Base-by-base conservation (phyloP, 208 protist species). In the Trypanosoma theileri region DNA sequence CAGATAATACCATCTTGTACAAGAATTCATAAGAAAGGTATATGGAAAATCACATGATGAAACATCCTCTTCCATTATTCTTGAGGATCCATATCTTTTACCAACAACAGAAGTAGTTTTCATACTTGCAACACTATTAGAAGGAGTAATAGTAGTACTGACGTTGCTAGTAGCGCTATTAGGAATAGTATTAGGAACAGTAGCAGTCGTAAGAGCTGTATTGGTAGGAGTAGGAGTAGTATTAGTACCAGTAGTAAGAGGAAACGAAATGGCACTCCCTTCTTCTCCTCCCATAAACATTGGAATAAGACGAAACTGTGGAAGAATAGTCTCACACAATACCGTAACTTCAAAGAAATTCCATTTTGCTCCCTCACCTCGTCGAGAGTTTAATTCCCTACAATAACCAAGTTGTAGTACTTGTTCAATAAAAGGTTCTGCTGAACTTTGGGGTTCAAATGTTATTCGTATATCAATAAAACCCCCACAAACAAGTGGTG, bases 381-480 rank as follows among this genome's bases (percentile, higher is more conserved):
- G 42, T 19, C 82, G 86, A 41, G 86, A 79, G 67, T 96, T 96
- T 42, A 89, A 41, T 62, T 96, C 86, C 21, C 84, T 75, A 26
- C 83, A 81, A 46, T 89, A 77, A 10, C 88, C 88, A 61, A 96
- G 68, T 59, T 82, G 74, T 44, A 96, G 74, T 46, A 79, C 50
- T 26, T 72, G 58, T 7, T 60, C 73, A 51, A 96, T 31, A n/a
- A 59, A 44, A 21, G 81, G 79, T 52, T 82, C 82, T 14, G 78
- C 68, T 44, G 58, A 69, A 59, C 85, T 81, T 53, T 79, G 66
- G 0, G 91, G 88, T 44, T 73, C 51, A 64, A 94, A 96, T 53
- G 67, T 46, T 4, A 96, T 80, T 46, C 71, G 73, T 22, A 96
- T 85, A 65, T 94, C 88, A 14, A 96, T 73, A 71, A 84, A 96